phyloP scores from a whole-genome alignment of 169 alveolate genomes.

The Eimeria falciformis region DNA sequence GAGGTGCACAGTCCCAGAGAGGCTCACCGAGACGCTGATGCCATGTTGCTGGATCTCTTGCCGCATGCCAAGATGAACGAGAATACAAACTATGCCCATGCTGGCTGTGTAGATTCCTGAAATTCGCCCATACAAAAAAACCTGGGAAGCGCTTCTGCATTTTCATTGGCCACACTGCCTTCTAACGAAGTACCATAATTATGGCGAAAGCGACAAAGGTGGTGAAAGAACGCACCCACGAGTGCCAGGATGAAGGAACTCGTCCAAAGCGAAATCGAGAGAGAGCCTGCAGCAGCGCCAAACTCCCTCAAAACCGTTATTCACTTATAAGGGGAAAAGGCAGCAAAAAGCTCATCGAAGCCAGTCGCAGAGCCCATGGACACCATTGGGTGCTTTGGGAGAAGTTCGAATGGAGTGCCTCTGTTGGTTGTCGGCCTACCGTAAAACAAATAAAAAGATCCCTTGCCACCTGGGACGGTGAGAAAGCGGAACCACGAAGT shows the following conservation, averaged over 20 bases:
- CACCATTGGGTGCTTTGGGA: too few species aligned
- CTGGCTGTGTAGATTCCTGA: slow-evolving; percentile 70
- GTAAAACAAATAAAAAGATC: slow-evolving; percentile 67
- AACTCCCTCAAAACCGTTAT: too few species aligned
- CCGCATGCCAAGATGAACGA: slow-evolving; percentile 74
- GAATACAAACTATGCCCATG: slow-evolving; percentile 76
- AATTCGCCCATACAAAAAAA: too few species aligned
- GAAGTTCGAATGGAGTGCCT: not conserved
- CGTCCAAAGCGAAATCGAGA: slow-evolving; percentile 52
- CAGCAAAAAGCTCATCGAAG: not conserved
- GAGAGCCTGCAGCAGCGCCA: slow-evolving; percentile 8
- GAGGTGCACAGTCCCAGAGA: too few species aligned
- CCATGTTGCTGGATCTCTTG: slow-evolving; percentile 72
- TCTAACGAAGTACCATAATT: not conserved
- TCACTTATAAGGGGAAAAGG: too few species aligned
- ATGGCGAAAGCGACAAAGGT: not conserved
- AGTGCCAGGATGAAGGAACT: slow-evolving; percentile 64
- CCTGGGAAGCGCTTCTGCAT: not conserved
- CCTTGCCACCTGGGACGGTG: slow-evolving; percentile 78
- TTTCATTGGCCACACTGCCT: not conserved
- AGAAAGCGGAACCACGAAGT: slow-evolving; percentile 75
- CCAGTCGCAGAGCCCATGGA: too few species aligned
- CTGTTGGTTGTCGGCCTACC: too few species aligned
- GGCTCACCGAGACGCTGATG: slow-evolving; percentile 57
- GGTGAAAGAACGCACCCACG: slow-evolving; percentile 23